Percentiles rank a stretch among this genome's conserved stretches.
Evolutionary conservation across 176 grass and related monocot species (phyloP).

Genomic region (Avena eriantha): DNA sequence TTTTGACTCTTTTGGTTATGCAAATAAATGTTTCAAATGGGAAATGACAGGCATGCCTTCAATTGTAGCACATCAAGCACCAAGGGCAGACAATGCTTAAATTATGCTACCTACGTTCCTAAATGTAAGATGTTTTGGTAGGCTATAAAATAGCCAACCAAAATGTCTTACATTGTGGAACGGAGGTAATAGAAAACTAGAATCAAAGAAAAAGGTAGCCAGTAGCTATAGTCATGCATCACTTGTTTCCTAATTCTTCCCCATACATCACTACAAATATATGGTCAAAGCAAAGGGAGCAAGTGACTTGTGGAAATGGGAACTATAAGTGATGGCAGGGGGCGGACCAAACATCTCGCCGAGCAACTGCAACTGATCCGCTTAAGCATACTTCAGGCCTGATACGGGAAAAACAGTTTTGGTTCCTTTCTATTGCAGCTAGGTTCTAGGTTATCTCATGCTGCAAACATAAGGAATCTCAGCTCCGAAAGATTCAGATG

Average conservation of each 20-base stretch:
- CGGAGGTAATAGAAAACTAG: background rate
- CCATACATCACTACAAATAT: background rate
- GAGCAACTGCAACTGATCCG: too few relatives aligned
- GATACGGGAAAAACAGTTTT: background rate
- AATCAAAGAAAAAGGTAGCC: background rate
- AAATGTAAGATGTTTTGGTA: too few relatives aligned
- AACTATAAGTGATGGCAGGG: too few relatives aligned
- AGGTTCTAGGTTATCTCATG: too few relatives aligned
- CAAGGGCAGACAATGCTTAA: background rate
- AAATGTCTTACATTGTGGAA: too few relatives aligned
- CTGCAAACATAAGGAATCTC: too few relatives aligned
- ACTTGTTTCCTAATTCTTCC: background rate
- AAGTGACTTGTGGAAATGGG: background rate
- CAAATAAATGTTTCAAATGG: background rate
- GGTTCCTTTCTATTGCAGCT: too few relatives aligned
- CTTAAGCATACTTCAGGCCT: too few relatives aligned
- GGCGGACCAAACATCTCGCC: too few relatives aligned
- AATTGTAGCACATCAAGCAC: background rate
- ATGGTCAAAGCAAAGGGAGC: background rate
- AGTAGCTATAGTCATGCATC: background rate
- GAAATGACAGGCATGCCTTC: background rate
- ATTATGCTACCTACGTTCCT: background rate
- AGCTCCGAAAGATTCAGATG: too few relatives aligned
- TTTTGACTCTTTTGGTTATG: background rate
- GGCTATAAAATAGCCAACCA: too few relatives aligned